phyloP scores from a whole-genome alignment of 179 eudicot genomes.

The Actinidia arguta region DNA sequence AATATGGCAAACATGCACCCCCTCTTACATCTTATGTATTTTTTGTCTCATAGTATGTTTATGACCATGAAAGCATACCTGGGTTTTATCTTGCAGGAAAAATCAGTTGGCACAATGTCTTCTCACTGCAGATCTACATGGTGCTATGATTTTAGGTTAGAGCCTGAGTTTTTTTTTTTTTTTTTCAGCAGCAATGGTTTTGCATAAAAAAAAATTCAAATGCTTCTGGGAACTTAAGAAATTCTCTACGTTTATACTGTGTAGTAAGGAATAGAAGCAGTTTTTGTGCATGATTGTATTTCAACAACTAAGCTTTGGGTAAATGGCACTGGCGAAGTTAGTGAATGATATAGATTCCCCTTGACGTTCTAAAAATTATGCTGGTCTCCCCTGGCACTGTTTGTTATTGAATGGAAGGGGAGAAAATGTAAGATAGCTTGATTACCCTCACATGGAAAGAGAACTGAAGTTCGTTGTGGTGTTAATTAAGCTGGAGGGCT shows the following conservation, averaged over 20 bases:
- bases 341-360: no score
- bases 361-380: no score
- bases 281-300: neutral
- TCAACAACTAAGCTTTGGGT: neutral
- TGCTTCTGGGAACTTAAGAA: slow-evolving; percentile 6
- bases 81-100: slow-evolving; percentile 52
- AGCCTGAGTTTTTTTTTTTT: neutral
- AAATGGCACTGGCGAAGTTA: no score
- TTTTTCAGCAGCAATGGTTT: slow-evolving; percentile 6
- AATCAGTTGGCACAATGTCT: slow-evolving; percentile 74
- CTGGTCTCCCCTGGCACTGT: no score
- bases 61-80: neutral
- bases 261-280: neutral
- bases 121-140: slow-evolving; percentile 84
- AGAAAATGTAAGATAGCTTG: no score
- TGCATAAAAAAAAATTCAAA: neutral
- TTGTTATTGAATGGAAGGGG: no score
- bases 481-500: no score
- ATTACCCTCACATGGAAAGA: no score
- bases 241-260: neutral
- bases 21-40: neutral
- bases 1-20: neutral
- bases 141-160: slow-evolving; percentile 81
- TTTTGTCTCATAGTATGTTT: neutral
- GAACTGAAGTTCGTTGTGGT: no score